Evolutionary conservation across 163 green algal genomes (phyloP).

Genomic region (Chlamydomonas reinhardtii): DNA sequence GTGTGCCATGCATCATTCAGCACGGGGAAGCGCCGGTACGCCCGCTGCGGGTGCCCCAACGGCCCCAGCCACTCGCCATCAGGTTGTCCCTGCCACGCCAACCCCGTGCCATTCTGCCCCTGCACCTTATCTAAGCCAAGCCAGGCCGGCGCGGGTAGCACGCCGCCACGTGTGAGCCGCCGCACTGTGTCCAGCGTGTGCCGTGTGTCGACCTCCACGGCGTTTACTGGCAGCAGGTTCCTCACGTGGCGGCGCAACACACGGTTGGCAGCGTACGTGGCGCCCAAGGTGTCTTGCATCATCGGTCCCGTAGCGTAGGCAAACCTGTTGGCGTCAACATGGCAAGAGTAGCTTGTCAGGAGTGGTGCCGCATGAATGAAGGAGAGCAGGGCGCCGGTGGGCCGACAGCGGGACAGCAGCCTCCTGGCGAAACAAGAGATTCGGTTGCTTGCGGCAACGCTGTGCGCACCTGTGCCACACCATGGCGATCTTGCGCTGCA

Average conservation of each 20-base stretch:
- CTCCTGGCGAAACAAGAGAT: too few species aligned
- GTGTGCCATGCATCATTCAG: constrained; percentile 50
- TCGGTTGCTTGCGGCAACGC: too few species aligned
- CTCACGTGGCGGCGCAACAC: too few species aligned
- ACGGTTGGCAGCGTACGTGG: neutral
- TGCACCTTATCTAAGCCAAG: too few species aligned
- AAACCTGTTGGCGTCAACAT: neutral
- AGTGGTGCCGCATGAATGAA: too few species aligned
- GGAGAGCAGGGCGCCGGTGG: too few species aligned
- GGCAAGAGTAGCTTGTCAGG: too few species aligned
- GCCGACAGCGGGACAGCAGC: too few species aligned
- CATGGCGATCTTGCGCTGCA: constrained; percentile 30
- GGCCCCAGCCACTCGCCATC: constrained; percentile 8
- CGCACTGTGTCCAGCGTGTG: too few species aligned
- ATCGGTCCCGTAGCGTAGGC: constrained; percentile 4
- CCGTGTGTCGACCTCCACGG: too few species aligned
- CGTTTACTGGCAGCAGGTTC: neutral
- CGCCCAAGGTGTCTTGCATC: neutral
- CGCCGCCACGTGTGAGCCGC: too few species aligned
- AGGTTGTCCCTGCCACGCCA: neutral
- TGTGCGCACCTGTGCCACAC: constrained; percentile 25
- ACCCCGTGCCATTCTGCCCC: neutral
- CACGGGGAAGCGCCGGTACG: constrained; percentile 1
- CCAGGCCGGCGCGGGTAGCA: too few species aligned
- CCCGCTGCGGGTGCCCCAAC: neutral